phyloP scores from a whole-genome alignment of 768 basidiomycete species.

The Boletus reticuloceps region DNA sequence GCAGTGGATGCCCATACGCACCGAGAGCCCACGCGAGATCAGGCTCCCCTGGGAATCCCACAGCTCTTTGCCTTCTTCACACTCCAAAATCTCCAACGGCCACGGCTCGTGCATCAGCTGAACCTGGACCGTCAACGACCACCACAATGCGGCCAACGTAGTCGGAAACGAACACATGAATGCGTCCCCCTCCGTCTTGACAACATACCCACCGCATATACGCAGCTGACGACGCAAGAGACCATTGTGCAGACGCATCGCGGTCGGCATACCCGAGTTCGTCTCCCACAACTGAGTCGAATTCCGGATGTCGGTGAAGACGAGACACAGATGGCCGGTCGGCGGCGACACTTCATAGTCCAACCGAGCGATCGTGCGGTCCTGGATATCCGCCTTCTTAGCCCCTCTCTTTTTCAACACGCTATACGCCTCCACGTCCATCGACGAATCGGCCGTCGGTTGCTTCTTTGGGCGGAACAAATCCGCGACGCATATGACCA shows the following conservation, averaged over 20 bases:
- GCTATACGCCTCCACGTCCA: conserved; percentile 37
- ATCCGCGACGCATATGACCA: conserved; percentile 87
- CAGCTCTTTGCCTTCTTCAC: conserved; percentile 84
- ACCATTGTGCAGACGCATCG: conserved; percentile 87
- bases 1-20: conserved; percentile 97
- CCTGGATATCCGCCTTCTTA: conserved; percentile 50
- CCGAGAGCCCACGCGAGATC: conserved; percentile 84
- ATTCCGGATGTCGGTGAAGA: conserved; percentile 97
- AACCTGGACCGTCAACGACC: conserved; percentile 84
- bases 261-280: conserved; percentile 92
- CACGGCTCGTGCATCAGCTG: conserved; percentile 79
- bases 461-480: conserved; percentile 62
- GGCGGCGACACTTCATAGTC: conserved; percentile 83
- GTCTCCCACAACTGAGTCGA: conserved; percentile 97
- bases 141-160: conserved; percentile 82
- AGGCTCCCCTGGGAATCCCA: conserved; percentile 62
- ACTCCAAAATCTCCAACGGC: conserved; percentile 93
- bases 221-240: conserved; percentile 83
- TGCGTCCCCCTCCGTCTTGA: conserved; percentile 98
- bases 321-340: conserved; percentile 82
- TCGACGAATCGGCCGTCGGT: conserved; percentile 25
- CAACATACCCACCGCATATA: conserved; percentile 94
- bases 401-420: conserved; percentile 29
- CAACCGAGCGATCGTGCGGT: conserved; percentile 61
- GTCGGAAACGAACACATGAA: conserved; percentile 99